A percentile compares a stretch with the other conserved stretches of the same genome.
Evolutionary conservation across 1,139 yeast genomes (phyloP).

Genomic region (Candida neerlandica): DNA sequence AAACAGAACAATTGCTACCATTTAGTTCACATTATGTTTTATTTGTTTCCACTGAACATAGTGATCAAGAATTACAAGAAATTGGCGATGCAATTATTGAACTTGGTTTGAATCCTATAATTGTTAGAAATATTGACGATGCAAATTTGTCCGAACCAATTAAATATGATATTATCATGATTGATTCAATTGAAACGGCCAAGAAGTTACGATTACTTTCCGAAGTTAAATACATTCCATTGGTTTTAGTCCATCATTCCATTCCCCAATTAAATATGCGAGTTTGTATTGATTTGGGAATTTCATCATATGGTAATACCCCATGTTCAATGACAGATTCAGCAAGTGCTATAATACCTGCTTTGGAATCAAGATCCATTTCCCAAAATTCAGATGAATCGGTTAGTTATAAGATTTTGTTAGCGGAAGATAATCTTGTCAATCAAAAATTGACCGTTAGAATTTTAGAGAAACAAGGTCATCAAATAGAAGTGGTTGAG

Average conservation of each 20-base stretch:
- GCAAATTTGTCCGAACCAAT: constrained; percentile 57
- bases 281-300: constrained; percentile 80
- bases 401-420: constrained; percentile 68
- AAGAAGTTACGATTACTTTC: constrained; percentile 65
- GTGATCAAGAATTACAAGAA: constrained; percentile 49
- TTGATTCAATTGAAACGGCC: constrained; percentile 77
- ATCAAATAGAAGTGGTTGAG: constrained; percentile 79
- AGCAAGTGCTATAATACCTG: constrained; percentile 82
- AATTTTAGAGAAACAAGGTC: constrained; percentile 81
- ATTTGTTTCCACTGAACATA: constrained; percentile 68
- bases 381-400: constrained; percentile 82
- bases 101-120: constrained; percentile 50
- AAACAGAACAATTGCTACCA: constrained; percentile 71
- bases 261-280: constrained; percentile 81
- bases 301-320: constrained; percentile 84
- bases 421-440: constrained; percentile 86
- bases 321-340: constrained; percentile 82
- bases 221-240: constrained; percentile 79
- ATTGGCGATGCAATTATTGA: constrained; percentile 43
- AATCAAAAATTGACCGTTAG: constrained; percentile 86
- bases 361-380: constrained; percentile 78
- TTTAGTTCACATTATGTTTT: constrained; percentile 70
- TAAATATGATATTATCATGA: constrained; percentile 76
- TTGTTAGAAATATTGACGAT: constrained; percentile 54
- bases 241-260: constrained; percentile 75